Evolutionary conservation across 2,329 filamentous ascomycete genomes (phyloP), one percentile per base, ranked within the genome.

Genomic region (Monilinia vaccinii-corymbosi): DNA sequence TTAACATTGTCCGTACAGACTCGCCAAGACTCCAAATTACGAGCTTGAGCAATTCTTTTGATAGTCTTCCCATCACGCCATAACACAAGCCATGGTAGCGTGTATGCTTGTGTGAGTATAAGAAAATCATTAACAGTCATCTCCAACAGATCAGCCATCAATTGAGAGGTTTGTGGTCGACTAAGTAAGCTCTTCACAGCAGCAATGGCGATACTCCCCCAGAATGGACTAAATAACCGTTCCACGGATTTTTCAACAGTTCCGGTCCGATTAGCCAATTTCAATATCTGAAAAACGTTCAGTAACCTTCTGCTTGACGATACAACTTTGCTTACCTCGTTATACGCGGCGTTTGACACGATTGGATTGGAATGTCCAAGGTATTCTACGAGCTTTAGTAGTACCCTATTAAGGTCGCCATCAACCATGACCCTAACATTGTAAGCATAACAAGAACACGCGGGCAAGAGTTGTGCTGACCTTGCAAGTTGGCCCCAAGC

Each of bases 351-450:
- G 5, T 87, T 88, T 57, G 87, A 90, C 10, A 96, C 78, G 36
- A 96, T 81, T 44, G 83, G 82, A 71, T 95, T 96, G 46, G 82
- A 78, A 74, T 94, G 88, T 9, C 93, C 93, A 10, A 97, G 78
- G 70, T 94, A 96, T 61, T 96, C 89, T 10, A 97, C 79, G 8
- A 97, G 80, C 65, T 89, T 86, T 60, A 96, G 80, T 34, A 99
- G 77, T 25, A 94, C 87, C 56, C 97, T 82, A 67, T 94, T 94
- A 59, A 96, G 81, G 71, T 96, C 91, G 64, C 93, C 85, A 63
- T 94, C 89, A 18, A 84, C 81, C 48, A 89, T 87, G 11, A 87
- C 80, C 60, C 84, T 86, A 57, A 18, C 11, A 2, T n/a, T 21
- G 46, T 67, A 40, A 66, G 57, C 34, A 36, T 57, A 11, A 60